phyloP scores from a whole-genome alignment of 768 basidiomycete genomes.

The Podaxis mareebaensis region DNA sequence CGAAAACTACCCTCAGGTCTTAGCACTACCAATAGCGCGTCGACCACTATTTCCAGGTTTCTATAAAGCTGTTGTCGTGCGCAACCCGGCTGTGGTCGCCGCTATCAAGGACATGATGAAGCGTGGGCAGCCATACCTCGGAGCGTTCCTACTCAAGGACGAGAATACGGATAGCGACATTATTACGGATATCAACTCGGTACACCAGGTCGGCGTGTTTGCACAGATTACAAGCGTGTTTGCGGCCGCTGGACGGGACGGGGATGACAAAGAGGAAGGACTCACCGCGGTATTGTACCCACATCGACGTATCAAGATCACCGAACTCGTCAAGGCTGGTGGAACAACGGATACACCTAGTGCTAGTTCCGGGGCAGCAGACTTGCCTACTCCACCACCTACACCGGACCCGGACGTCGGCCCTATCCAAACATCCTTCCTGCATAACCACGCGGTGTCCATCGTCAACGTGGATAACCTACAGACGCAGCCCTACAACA shows the following conservation, averaged over 20 bases:
- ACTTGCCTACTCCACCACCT: neutral
- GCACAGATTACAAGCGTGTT: constrained; percentile 96
- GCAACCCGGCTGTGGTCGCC: constrained; percentile 86
- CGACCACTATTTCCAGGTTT: constrained; percentile 96
- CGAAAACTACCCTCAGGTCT: constrained; percentile 88
- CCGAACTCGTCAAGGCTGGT: constrained; percentile 78
- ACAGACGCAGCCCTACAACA: constrained; percentile 77
- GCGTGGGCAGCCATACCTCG: constrained; percentile 95
- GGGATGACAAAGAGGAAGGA: constrained; percentile 78
- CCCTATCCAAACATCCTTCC: constrained; percentile 81
- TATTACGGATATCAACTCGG: constrained; percentile 83
- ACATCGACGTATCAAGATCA: constrained; percentile 86
- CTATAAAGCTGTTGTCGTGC: constrained; percentile 96
- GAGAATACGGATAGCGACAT: constrained; percentile 91
- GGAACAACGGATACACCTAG: constrained; percentile 27
- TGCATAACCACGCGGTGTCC: constrained; percentile 79
- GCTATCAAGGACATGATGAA: constrained; percentile 97
- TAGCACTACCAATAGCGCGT: constrained; percentile 93
- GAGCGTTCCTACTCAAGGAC: constrained; percentile 95
- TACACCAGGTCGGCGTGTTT: constrained; percentile 93
- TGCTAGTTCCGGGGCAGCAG: constrained; percentile 7
- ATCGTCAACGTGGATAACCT: constrained; percentile 90
- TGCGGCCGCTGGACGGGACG: constrained; percentile 52
- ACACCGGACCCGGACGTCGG: constrained; percentile 32
- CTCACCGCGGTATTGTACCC: constrained; percentile 96